Conservation (phyloP, 768 basidiomycete species). For the Podaxis sp. region DNA sequence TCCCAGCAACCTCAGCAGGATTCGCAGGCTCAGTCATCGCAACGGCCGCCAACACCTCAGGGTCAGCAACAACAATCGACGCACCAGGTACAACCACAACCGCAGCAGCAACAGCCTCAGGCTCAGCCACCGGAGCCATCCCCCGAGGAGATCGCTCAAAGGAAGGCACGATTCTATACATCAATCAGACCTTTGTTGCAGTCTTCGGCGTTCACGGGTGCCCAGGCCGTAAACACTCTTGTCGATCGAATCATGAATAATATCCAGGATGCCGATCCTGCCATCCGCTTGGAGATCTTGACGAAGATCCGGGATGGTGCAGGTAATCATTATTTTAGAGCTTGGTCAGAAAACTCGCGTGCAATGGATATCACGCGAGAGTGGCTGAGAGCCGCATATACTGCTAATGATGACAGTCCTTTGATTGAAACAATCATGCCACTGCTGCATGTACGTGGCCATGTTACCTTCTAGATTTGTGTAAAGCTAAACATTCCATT, state of each 20-base stretch:
- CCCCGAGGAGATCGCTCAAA: slow-evolving; percentile 46
- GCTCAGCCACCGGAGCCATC: slow-evolving; percentile 28
- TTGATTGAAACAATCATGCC: slow-evolving; percentile 83
- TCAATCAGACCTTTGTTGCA: slow-evolving; percentile 58
- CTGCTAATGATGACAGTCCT: slow-evolving; percentile 53
- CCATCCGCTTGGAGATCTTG: slow-evolving; percentile 71
- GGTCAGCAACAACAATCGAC: background rate
- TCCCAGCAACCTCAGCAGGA: slow-evolving; percentile 21
- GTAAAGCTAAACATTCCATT: slow-evolving; percentile 10
- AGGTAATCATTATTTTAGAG: slow-evolving; percentile 83
- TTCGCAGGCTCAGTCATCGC: slow-evolving; percentile 15
- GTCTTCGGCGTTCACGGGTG: slow-evolving; percentile 62
- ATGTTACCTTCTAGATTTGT: slow-evolving; percentile 2
- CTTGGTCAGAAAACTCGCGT: slow-evolving; percentile 74
- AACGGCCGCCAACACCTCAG: slow-evolving; percentile 16
- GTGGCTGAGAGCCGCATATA: slow-evolving; percentile 69
- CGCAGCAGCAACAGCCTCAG: slow-evolving; percentile 21
- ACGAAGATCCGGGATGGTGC: slow-evolving; percentile 82
- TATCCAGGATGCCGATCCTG: slow-evolving; percentile 59
- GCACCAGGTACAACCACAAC: slow-evolving; percentile 6
- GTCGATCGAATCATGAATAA: slow-evolving; percentile 60
- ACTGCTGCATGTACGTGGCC: slow-evolving; percentile 72
- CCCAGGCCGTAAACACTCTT: slow-evolving; percentile 64
- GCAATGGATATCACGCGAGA: slow-evolving; percentile 81
- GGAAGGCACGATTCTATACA: slow-evolving; percentile 51